Evolutionary conservation across 2,329 filamentous ascomycete genomes (phyloP), one percentile per base, ranked within the genome.

Genomic region (Ophiocordyceps camponoti-rufipedis): DNA sequence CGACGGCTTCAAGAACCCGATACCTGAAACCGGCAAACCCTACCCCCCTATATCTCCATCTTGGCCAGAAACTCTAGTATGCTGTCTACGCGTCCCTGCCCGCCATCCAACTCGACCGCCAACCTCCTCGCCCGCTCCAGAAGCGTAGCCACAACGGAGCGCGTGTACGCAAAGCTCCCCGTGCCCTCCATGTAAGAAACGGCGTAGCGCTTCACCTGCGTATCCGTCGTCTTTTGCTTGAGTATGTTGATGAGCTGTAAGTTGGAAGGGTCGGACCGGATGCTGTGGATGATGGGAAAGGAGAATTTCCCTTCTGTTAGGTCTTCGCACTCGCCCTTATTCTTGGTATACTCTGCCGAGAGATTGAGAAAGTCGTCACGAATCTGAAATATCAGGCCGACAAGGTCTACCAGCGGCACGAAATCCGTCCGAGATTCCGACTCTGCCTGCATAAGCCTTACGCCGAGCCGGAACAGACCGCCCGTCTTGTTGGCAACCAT

Each of bases 231-330:
- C 64, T 87, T 89, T 62, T 95, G 88, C 63, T 85, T 85, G 38
- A 96, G 69, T 46, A 96, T 95, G 58, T 93, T 94, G 61, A 95
- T 75, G 45, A 98, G 74, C 56, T 93, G 81, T 52, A 83, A 69
- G 57, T 87, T 84, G 28, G 67, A 64, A 18, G 76, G 85, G 57
- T 87, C 75, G 48, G 81, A 68, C 48, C 84, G 83, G 53, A 96
- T 93, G 59, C 83, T 82, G 66, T 96, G 89, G 55, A 96, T 94
- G 55, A 96, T 80, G 33, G 88, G 87, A 60, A 95, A 95, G 28
- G 82, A 89, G 68, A 95, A 95, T 71, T 96, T 96, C 50, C 89
- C 89, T 66, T 96, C 91, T 1, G 87, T 95, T 54, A 96, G 66
- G 63, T 96, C 91, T 67, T 96, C 89, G 62, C 85, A 94, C 53